Evolutionary conservation across 352 stramenopile genomes (phyloP), one percentile per base, ranked within the genome.

Genomic region (Phytophthora rubi): DNA sequence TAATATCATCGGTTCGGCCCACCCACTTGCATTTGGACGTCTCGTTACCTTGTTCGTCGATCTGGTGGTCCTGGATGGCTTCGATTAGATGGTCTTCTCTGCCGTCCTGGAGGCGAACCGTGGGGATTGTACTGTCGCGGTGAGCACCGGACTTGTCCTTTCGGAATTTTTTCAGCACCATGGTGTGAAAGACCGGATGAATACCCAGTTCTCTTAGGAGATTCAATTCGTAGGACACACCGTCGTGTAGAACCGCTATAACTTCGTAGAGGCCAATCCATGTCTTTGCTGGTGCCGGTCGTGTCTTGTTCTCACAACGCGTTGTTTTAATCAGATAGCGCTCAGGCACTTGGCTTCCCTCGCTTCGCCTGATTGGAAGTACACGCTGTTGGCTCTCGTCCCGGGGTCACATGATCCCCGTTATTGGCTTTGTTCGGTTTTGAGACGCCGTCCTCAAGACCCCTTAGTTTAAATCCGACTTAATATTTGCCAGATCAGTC

Each of bases 21-120:
- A 63, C 42, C 56, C 56, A 63, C 44, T 63, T 63, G 44, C 44
- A 63, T 28, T 63, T 55, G 16, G 55, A 63, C 42, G 39, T 30
- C 8, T 55, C 44, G 3, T 32, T 9, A 6, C 56, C 55, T 32
- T 54, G 3, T 18, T 63, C 33, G 6, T 6, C 5, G 23, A 63
- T 45, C 1, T 10, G 39, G 28, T 63, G 44, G 15, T 32, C 44
- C 10, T 55, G 12, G 8, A 33, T 55, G 7, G 6, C 9, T 9
- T 59, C 53, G n/a, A 59, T 49, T 4, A 59, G 23, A 32, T 59
- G 53, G 3, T 28, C 56, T 33, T 63, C 56, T 9, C 44, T 47
- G 10, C 56, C 56, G 26, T 47, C 56, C 18, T 63, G 55, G 4
- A 63, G 28, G 9, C 56, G 56, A 28, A 62, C 55, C 21, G 39